Evolutionary conservation across 1,284 basidiomycete species (phyloP), one percentile per base, ranked within the genome.

Genomic region (Pseudozyma tsukubaensis): DNA sequence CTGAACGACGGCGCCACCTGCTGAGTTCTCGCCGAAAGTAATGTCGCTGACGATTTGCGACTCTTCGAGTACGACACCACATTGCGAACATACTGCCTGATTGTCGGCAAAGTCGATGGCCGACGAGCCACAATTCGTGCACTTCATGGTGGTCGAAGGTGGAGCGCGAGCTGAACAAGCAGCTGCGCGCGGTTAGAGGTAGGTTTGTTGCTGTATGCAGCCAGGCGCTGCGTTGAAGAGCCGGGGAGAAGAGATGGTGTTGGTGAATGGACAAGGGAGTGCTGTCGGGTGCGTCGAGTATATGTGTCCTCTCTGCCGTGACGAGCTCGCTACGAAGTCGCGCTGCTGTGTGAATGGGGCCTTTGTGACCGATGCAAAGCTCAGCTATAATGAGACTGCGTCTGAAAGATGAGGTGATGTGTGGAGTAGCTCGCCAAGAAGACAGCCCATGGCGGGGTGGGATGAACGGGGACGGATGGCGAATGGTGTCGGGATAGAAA

Each of bases 11-110:
- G 96, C 94, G 12, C 94, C 94, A 35, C 97, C 97, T 48, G 90
- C 90, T 8, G 92, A 90, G 10, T 92, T 93, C 86, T 99, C 97
- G 24, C 94, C 94, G 80, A 99, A 99, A 0, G 91, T 91, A 66
- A 99, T 90, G 84, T 97, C 90, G 75, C 92, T 93, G 14, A 98
- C 94, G 72, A 99, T 96, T 9, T 92, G 91, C 81, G 94, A 95
- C 86, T 97, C 93, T 85, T 97, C 94, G 13, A 97, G 88, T 16
- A 98, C 94, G 69, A 82, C 72, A 65, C 84, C 84, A 63, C 84
- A 85, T 54, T 76, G 76, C 43, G 68, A 72, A 67, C 82, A 84
- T 35, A 77, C 76, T 12, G 73, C 76, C 55, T 77, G 73, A 49
- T 77, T 78, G 61, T 80, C 72, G 37, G 76, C 73, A 56, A 72